A percentile compares a stretch with the other conserved stretches of the same genome.
These are phyloP conservation scores for Colletotrichum orbiculare DNA, from an alignment of 2,329 filamentous ascomycete genomes.

Conservation along the genomic window DNA sequence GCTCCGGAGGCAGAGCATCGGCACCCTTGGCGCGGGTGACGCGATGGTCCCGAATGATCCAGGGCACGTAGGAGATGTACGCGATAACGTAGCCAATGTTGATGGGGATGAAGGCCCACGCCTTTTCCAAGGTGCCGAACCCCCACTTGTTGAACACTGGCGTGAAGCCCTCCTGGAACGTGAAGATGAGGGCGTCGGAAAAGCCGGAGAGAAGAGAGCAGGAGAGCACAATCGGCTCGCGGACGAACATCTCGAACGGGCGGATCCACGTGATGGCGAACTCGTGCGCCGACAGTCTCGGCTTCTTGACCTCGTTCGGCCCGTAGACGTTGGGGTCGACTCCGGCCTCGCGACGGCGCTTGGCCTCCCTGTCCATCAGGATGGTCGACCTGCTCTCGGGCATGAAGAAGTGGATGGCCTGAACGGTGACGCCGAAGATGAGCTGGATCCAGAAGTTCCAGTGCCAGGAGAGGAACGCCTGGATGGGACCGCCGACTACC, in stretches of 20 bases:
- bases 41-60: constrained; percentile 52
- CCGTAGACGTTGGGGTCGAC: constrained; percentile 56
- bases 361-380: constrained; percentile 68
- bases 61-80: constrained; percentile 66
- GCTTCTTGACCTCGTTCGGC: constrained; percentile 58
- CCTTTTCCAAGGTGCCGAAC: constrained; percentile 54
- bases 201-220: constrained; percentile 72
- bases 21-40: constrained; percentile 57
- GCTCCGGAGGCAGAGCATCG: constrained; percentile 58
- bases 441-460: constrained; percentile 74
- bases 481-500: constrained; percentile 64
- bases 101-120: constrained; percentile 41
- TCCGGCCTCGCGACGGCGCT: constrained; percentile 60
- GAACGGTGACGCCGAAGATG: constrained; percentile 64
- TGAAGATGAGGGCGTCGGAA: constrained; percentile 74
- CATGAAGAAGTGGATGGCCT: constrained; percentile 61
- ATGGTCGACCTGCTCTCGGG: constrained; percentile 69
- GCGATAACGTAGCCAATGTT: constrained; percentile 66
- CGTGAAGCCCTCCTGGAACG: constrained; percentile 71
- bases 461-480: constrained; percentile 59
- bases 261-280: constrained; percentile 64
- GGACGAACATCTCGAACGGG: constrained; percentile 73
- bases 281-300: constrained; percentile 54
- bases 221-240: constrained; percentile 72
- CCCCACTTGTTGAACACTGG: constrained; percentile 70